Percentiles rank a stretch among this genome's conserved stretches.
Evolutionary conservation across 164 flowering plant species (phyloP).

Genomic region (Dillenia turbinata): DNA sequence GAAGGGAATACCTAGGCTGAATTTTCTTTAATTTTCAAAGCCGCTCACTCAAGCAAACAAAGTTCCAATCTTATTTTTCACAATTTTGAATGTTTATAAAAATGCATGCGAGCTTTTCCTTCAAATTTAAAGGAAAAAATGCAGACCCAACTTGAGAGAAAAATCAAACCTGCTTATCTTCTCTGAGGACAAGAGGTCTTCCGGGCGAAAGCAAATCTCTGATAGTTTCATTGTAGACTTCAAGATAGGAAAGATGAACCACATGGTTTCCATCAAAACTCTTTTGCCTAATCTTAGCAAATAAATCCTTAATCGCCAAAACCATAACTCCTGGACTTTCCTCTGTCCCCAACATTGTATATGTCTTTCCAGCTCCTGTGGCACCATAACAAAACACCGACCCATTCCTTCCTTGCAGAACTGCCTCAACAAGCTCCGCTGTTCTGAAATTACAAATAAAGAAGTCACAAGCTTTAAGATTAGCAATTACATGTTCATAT

Average conservation of each 20-base stretch:
- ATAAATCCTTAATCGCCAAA: conserved; percentile 88
- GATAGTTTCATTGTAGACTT: conserved; percentile 92
- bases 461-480: too few species aligned
- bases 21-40: too few species aligned
- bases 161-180: conserved; percentile 77
- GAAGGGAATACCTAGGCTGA: too few species aligned
- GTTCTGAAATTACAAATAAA: conserved; percentile 49
- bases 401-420: conserved; percentile 85
- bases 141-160: background rate
- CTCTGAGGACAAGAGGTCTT: conserved; percentile 87
- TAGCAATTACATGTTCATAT: too few species aligned
- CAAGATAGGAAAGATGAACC: conserved; percentile 93
- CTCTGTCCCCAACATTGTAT: conserved; percentile 90
- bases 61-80: too few species aligned
- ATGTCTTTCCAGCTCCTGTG: conserved; percentile 95
- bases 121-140: background rate
- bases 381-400: conserved; percentile 97
- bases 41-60: too few species aligned
- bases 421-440: conserved; percentile 83
- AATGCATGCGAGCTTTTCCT: too few species aligned
- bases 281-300: conserved; percentile 71
- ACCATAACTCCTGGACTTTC: conserved; percentile 97
- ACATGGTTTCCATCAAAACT: conserved; percentile 84
- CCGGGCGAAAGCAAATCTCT: conserved; percentile 91
- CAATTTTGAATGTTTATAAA: too few species aligned